A percentile compares a stretch with the other conserved stretches of the same genome.
Conservation (phyloP, 768 basidiomycete genomes). For the Rhodotorula taiwanensis region DNA sequence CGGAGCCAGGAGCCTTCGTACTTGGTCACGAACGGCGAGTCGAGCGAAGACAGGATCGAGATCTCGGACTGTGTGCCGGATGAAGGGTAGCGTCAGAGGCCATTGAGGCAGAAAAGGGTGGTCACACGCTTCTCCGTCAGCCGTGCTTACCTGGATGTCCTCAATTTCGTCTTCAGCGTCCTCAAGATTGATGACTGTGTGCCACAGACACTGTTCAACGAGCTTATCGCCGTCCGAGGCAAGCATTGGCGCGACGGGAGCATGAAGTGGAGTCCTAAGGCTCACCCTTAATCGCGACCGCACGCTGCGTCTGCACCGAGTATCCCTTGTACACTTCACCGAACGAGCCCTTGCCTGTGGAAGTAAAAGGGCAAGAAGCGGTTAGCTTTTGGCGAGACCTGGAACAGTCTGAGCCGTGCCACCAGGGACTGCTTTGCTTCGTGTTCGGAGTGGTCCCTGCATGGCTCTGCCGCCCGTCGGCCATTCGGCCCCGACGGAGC, state of each 20-base stretch:
- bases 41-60: conserved; percentile 90
- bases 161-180: conserved; percentile 99
- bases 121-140: no score
- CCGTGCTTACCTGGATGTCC: conserved; percentile 59
- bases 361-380: not conserved
- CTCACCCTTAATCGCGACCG: conserved; percentile 82
- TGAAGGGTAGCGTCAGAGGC: no score
- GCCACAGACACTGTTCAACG: no score
- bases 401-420: not conserved
- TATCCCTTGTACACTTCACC: conserved; percentile 99
- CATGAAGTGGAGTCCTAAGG: not conserved
- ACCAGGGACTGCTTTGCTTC: no score
- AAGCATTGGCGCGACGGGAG: not conserved
- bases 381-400: not conserved
- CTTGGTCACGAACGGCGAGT: conserved; percentile 95
- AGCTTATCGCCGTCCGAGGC: not conserved
- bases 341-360: conserved; percentile 89
- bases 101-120: not conserved
- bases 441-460: no score
- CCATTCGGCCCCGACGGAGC: no score
- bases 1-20: conserved; percentile 90
- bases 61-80: conserved; percentile 97
- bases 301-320: conserved; percentile 89
- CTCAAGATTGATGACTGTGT: conserved; percentile 87
- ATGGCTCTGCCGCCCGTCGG: no score